Evolutionary conservation across 2,329 filamentous ascomycete species (phyloP), one percentile per base, ranked within the genome.

Genomic region (Cercospora sp.): DNA sequence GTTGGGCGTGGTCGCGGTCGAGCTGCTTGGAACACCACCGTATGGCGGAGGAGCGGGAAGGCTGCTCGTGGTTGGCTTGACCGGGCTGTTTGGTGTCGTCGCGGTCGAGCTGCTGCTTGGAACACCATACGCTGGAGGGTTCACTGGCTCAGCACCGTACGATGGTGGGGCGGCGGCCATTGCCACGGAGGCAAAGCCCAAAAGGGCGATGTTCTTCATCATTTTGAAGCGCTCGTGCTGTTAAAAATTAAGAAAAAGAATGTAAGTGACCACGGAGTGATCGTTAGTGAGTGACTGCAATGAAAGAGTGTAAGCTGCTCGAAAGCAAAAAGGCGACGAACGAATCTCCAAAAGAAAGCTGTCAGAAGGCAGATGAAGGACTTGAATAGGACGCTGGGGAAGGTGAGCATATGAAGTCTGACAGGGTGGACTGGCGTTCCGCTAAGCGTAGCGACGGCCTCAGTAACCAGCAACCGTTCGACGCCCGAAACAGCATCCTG

Each of bases 171-270:
- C 63, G 58, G 51, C 49, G 43, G 65, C 69, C 32, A 66, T 26
- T 26, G 69, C 69, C 63, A 63, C 61, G 16, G 63, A 68, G 63
- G 69, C 69, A 58, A 70, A 37, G 62, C 68, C 66, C 65, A 70
- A 18, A n/a, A 70, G 57, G 55, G 69, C 66, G 37, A 70, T 61
- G 64, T 66, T 70, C 51, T 61, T 61, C 43, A 70, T 66, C 69
- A 70, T 70, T 1, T 61, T 66, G 61, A 55, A 45, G 60, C 28
- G 30, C 58, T 55, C 51, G 61, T 32, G 37, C 28, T 51, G 63
- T 66, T 68, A 66, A 40, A 51, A 49, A 68, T 64, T 66, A 68
- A 61, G 26, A 57, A 66, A 66, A 63, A 37, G 40, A 67, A 67
- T 32, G 24, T 57, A 43, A 37, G 43, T 9, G 30, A 63, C n/a